phyloP scores from a whole-genome alignment of 768 basidiomycete species.

The Gloeopeniophorella convolvens region DNA sequence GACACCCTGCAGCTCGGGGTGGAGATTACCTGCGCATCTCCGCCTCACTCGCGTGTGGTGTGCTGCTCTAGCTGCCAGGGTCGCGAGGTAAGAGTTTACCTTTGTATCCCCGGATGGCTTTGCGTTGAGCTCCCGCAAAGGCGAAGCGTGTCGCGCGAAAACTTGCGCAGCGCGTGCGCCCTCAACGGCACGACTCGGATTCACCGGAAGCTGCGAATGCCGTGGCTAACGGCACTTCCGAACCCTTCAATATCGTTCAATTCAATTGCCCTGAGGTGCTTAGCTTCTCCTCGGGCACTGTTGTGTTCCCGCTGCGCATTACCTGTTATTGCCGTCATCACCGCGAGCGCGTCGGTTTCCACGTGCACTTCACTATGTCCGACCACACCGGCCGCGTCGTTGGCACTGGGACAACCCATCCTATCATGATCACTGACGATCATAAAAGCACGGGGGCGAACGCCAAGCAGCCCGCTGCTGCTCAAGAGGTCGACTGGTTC shows the following conservation, averaged over 20 bases:
- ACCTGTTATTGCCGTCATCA: conserved; percentile 99
- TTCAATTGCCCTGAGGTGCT: conserved; percentile 92
- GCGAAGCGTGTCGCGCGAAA: conserved; percentile 89
- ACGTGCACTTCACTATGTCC: conserved; percentile 80
- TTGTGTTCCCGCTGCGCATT: conserved; percentile 86
- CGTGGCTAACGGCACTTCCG: conserved; percentile 48
- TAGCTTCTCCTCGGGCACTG: conserved; percentile 83
- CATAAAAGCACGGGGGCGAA: conserved; percentile 69
- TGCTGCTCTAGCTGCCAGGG: conserved; percentile 86
- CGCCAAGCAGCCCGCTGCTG: conserved; percentile 20
- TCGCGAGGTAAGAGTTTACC: conserved; percentile 57
- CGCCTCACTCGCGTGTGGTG: conserved; percentile 67
- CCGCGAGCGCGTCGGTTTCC: conserved; percentile 93
- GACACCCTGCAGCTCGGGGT: conserved; percentile 69
- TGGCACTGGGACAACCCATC: conserved; percentile 73
- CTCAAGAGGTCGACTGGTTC: conserved; percentile 47
- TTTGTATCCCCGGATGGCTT: conserved; percentile 5
- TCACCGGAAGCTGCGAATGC: conserved; percentile 41
- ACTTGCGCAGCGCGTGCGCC: conserved; percentile 75
- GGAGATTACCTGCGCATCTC: conserved; percentile 73
- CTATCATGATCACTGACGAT: conserved; percentile 99
- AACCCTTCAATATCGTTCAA: conserved; percentile 81
- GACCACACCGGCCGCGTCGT: conserved; percentile 75
- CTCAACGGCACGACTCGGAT: conserved; percentile 70
- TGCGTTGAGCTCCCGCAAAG: conserved; percentile 32